These are phyloP conservation scores for Cyberlindnera sargentensis DNA, from an alignment of 805 yeast genomes.

Conservation along the genomic window DNA sequence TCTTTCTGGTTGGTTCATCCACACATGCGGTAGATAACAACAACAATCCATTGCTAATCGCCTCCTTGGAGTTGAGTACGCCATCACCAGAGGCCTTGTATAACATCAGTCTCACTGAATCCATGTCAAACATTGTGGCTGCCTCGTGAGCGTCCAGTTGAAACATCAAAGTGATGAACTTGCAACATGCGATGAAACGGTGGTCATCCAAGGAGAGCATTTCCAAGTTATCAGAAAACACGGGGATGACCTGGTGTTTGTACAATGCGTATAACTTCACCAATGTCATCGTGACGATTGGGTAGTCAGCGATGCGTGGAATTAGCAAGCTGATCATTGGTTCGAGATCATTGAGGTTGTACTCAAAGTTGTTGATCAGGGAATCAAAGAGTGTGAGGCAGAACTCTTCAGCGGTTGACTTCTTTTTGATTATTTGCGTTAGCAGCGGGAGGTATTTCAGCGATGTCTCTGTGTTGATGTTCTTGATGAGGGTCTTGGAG, in stretches of 20 bases:
- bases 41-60: constrained; percentile 24
- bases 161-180: constrained; percentile 12
- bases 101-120: constrained; percentile 23
- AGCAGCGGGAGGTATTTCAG: constrained; percentile 7
- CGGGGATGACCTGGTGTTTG: constrained; percentile 5
- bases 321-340: constrained; percentile 9
- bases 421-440: constrained; percentile 2
- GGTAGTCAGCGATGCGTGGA: constrained; percentile 8
- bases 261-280: constrained; percentile 8
- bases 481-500: neutral
- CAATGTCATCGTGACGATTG: constrained; percentile 9
- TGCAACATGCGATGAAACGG: constrained; percentile 18
- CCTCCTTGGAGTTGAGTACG: constrained; percentile 2
- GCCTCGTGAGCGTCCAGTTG: constrained; percentile 8
- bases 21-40: constrained; percentile 42
- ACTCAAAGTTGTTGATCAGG: constrained; percentile 22
- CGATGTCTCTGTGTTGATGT: constrained; percentile 4
- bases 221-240: constrained; percentile 16
- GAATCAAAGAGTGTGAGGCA: constrained; percentile 21
- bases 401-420: constrained; percentile 6
- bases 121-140: constrained; percentile 19
- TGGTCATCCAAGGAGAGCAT: constrained; percentile 19
- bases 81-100: constrained; percentile 4
- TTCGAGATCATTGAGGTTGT: constrained; percentile 9
- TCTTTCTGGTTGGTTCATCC: constrained; percentile 41